These are phyloP conservation scores for Aspergillus sp. DNA, from an alignment of 2,329 filamentous ascomycete genomes.

Conservation along the genomic window DNA sequence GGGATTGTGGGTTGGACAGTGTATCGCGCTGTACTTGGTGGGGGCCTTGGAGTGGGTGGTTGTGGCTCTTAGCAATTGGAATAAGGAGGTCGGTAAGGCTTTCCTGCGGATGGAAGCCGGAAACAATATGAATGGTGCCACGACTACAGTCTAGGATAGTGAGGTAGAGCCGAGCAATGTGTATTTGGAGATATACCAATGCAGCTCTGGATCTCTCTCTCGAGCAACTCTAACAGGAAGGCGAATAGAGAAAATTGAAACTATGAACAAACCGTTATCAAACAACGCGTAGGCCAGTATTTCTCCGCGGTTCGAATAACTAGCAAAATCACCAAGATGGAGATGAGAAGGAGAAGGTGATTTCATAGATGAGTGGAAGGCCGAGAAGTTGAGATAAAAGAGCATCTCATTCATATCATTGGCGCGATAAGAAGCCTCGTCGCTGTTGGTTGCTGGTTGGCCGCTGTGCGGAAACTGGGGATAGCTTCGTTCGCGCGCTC, in stretches of 20 bases:
- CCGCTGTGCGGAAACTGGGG: background rate
- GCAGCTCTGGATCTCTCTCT: slow-evolving; percentile 24
- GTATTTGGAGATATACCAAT: slow-evolving; percentile 22
- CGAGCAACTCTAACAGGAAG: slow-evolving; percentile 46
- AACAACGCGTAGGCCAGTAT: background rate
- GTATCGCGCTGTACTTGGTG: slow-evolving; percentile 76
- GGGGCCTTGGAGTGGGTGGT: slow-evolving; percentile 77
- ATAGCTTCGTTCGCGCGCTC: background rate
- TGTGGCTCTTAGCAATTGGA: slow-evolving; percentile 76
- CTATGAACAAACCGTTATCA: background rate
- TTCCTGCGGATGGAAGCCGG: slow-evolving; percentile 66
- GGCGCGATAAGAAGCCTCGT: slow-evolving; percentile 5
- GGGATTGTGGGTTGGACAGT: slow-evolving; percentile 82
- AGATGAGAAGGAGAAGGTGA: background rate
- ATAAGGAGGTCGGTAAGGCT: slow-evolving; percentile 68
- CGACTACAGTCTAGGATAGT: background rate
- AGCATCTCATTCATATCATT: slow-evolving; percentile 1
- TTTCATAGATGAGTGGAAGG: too few species aligned
- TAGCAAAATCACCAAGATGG: background rate
- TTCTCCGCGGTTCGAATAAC: background rate
- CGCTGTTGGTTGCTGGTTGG: background rate
- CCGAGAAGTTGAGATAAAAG: background rate
- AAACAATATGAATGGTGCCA: slow-evolving; percentile 5
- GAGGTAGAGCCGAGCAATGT: background rate
- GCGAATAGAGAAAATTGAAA: slow-evolving; percentile 13